Base-by-base conservation (phyloP, 306 rosid species). In the Trifolium pratense region DNA sequence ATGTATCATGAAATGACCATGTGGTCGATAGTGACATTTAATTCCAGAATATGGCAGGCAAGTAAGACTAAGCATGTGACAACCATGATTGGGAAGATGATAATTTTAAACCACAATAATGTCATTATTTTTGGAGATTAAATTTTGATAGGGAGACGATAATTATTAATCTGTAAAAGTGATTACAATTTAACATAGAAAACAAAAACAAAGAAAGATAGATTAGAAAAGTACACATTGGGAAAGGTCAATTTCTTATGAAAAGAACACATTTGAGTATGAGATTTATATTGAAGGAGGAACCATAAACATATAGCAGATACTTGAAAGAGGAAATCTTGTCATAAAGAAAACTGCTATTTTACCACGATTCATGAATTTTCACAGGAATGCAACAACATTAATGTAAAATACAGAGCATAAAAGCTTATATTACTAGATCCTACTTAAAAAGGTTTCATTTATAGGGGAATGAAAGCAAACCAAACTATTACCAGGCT, bases 401-500 rank as follows among this genome's bases (percentile, higher is more conserved):
- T n/a, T n/a, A n/a, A n/a, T n/a, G n/a, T n/a, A n/a, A n/a, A n/a
- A n/a, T n/a, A n/a, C n/a, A n/a, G n/a, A n/a, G n/a, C n/a, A n/a
- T n/a, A n/a, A n/a, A n/a, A n/a, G n/a, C n/a, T n/a, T n/a, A 43
- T 14, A 29, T 36, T 69, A 52, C 31, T 5, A 20, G 46, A 76
- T 71, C 73, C 25, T 55, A 31, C 48, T 7, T 48, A 9, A 31
- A 74, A 69, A 14, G 9, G 7, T 16, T 52, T 53, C 53, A 43
- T 42, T 48, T 36, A 59, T n/a, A 56, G 34, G 55, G 40, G 58
- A 66, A 66, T 63, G 66, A 70, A 76, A 48, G 14, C 60, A 75
- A 75, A 71, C 70, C 67, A 66, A 48, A 74, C 68, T 26, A 74
- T 78, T 93, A 89, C 98, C 97, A 20, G 98, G 98, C 75, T 93